Conservation (phyloP, 257 asterid genomes). For the Solanum lycopersicoides region DNA sequence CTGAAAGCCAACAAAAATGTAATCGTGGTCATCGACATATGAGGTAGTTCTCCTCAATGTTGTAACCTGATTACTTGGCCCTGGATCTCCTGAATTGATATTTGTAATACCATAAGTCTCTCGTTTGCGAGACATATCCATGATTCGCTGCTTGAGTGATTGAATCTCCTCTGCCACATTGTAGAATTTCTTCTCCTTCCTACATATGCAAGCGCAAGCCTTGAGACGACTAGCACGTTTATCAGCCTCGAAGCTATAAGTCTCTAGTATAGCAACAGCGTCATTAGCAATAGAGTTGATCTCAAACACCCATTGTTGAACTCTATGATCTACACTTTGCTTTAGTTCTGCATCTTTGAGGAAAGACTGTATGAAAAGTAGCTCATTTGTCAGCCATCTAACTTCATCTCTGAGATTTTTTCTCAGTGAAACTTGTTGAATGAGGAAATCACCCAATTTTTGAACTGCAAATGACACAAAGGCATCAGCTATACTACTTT, state of each 20-base stretch:
- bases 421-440: rapidly evolving
- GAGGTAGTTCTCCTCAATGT: background rate
- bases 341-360: too few relatives aligned
- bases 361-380: too few relatives aligned
- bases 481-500: too few relatives aligned
- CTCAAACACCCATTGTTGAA: too few relatives aligned
- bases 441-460: too few relatives aligned
- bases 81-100: background rate
- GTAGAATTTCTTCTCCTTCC: background rate
- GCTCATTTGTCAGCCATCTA: too few relatives aligned
- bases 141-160: background rate
- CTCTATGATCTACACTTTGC: rapidly evolving
- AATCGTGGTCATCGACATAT: background rate
- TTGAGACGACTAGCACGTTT: background rate
- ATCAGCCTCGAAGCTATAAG: background rate
- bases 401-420: too few relatives aligned
- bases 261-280: background rate
- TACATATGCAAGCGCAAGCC: background rate
- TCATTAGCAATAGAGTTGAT: too few relatives aligned
- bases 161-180: background rate
- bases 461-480: too few relatives aligned
- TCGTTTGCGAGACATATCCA: background rate
- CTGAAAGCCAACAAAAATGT: background rate
- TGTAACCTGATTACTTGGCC: background rate
- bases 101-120: background rate